These are phyloP conservation scores for Hemisphaericaspora subhashii DNA, from an alignment of 1,139 yeast genomes.

Conservation along the genomic window DNA sequence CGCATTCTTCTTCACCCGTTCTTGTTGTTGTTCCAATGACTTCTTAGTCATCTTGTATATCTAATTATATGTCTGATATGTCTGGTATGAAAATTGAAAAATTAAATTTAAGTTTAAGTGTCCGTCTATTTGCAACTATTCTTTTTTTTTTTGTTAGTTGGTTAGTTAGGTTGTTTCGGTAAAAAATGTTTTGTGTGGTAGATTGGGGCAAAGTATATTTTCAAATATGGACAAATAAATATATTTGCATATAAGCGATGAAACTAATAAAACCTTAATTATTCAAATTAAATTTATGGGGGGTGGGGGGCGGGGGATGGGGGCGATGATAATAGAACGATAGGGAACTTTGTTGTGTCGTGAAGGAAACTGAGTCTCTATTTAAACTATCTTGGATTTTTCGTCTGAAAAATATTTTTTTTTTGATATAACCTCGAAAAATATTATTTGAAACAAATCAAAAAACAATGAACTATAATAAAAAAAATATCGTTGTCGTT, in stretches of 20 bases:
- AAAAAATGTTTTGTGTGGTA: too few relatives aligned
- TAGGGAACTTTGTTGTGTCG: not conserved
- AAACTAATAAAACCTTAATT: not conserved
- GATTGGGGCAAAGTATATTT: too few relatives aligned
- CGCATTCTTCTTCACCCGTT: slow-evolving; percentile 54
- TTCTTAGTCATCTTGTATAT: slow-evolving; percentile 26
- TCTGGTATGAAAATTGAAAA: too few relatives aligned
- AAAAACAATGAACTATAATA: not conserved
- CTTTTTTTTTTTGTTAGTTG: not conserved
- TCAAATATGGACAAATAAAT: not conserved
- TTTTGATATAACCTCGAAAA: not conserved
- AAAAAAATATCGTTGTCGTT: not conserved
- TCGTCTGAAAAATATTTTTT: not conserved
- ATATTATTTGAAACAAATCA: not conserved
- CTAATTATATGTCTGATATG: too few relatives aligned
- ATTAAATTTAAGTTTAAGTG: too few relatives aligned
- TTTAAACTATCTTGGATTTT: not conserved
- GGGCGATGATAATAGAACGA: too few relatives aligned
- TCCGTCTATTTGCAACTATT: not conserved
- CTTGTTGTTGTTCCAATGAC: slow-evolving; percentile 14
- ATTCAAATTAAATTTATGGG: not conserved
- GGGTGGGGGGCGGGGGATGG: not conserved
- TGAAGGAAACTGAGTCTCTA: not conserved
- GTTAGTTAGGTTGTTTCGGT: not conserved
- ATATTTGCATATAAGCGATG: not conserved